Base-by-base conservation (phyloP, 495 filamentous ascomycete species). In the Aspergillus funiculosus region DNA sequence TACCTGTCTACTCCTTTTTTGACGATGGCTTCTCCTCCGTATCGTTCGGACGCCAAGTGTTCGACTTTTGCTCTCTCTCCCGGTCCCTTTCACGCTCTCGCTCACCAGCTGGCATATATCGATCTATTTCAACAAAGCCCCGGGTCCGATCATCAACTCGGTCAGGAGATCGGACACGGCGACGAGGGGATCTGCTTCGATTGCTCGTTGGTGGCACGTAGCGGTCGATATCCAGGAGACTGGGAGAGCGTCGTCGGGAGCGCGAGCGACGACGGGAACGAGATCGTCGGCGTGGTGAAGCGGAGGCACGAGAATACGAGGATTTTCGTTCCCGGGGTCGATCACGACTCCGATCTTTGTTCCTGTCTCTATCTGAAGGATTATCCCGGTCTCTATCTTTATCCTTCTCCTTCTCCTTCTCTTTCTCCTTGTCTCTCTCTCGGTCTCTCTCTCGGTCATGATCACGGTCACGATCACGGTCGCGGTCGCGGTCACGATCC, bases 191-290 rank as follows among this genome's bases (percentile, higher is more conserved):
- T 13, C 64, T 61, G 54, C 67, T 71, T 14, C 70, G 66, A 21
- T 61, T 60, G 42, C 68, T 73, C 6, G 67, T 73, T 6, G 60
- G 28, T 3, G 73, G 73, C 0, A 76, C 67, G 48, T 75, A 75
- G 11, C 73, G 72, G 57, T 77, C 72, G 39, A 75, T 77, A 31
- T 75, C 69, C 11, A 66, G 55, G 37, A 60, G 41, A 21, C 50
- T 57, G 7, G 65, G 65, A 6, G 62, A 60, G 17, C 59, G 54
- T 11, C 58, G 48, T 18, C 62, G 59, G 34, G 65, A 63, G 18
- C 60, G 58, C 20, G 65, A 68, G 26, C 55, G 51, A 45, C 48
- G 52, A 34, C 60, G 57, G 30, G 65, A 63, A 8, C 59, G 55
- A 20, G 66, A 68, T 27, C 53, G 48, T 46, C 48, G 47, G 30